These are phyloP conservation scores for Aspergillus fijiensis DNA, from an alignment of 2,329 filamentous ascomycete genomes.

Conservation along the genomic window DNA sequence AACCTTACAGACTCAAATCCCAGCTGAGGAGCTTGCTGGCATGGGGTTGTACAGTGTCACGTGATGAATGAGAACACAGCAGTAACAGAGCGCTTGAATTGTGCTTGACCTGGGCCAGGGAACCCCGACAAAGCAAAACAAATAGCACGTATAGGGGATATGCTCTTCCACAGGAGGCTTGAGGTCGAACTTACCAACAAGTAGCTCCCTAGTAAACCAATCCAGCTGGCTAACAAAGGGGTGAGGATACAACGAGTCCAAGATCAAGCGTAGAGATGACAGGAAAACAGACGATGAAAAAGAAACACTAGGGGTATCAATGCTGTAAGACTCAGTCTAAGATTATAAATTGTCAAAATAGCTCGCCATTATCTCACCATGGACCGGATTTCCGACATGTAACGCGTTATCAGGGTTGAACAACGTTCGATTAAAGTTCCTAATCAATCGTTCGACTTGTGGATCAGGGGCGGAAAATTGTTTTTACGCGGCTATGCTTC, in stretches of 20 bases:
- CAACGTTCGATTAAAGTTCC: slow-evolving; percentile 23
- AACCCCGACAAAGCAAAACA: neutral
- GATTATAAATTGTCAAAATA: neutral
- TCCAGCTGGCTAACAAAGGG: slow-evolving; percentile 3
- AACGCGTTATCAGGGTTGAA: slow-evolving; percentile 3
- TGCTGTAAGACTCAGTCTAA: neutral
- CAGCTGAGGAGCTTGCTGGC: neutral
- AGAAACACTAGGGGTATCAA: slow-evolving; percentile 5
- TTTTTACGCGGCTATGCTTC: slow-evolving; percentile 8
- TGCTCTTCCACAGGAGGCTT: neutral
- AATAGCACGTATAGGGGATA: neutral
- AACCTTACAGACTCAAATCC: neutral
- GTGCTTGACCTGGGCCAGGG: neutral
- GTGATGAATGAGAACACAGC: neutral
- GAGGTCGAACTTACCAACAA: neutral
- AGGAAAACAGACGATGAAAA: neutral
- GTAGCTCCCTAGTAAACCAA: neutral
- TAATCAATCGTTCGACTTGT: slow-evolving; percentile 16
- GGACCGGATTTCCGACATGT: neutral
- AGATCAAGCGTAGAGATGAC: neutral
- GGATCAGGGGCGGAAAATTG: slow-evolving; percentile 15
- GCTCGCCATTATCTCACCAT: neutral
- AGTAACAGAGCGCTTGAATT: neutral
- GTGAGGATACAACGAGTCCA: neutral
- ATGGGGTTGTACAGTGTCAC: neutral